A percentile compares a stretch with the other conserved stretches of the same genome.
phyloP scores from a whole-genome alignment of 2,329 filamentous ascomycete genomes.

The Neocatenulostroma microsporum region DNA sequence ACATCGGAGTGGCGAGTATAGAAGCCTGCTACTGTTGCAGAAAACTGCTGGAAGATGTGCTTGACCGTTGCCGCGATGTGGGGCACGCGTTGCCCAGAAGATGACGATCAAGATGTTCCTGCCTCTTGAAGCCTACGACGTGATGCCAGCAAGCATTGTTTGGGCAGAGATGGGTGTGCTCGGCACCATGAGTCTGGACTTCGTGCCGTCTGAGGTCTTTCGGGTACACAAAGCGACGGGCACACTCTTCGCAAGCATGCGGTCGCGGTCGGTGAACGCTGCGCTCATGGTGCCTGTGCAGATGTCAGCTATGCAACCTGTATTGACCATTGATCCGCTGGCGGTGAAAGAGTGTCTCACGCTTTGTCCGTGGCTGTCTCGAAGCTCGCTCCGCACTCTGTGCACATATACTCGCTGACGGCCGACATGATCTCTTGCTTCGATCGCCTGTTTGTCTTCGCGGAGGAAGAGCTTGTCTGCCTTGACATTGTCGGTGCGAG shows the following conservation, averaged over 20 bases:
- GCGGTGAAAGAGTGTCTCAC: background rate
- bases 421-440: background rate
- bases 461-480: background rate
- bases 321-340: too few relatives aligned
- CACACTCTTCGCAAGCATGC: background rate
- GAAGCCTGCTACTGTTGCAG: too few relatives aligned
- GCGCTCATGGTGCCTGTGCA: constrained; percentile 1
- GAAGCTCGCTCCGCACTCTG: background rate
- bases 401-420: background rate
- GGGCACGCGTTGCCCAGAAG: background rate
- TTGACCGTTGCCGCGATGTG: too few relatives aligned
- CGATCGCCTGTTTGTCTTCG: background rate
- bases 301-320: too few relatives aligned
- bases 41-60: too few relatives aligned
- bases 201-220: constrained; percentile 1
- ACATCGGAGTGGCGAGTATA: too few relatives aligned
- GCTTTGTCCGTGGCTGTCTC: background rate
- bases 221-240: background rate
- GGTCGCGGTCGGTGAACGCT: background rate
- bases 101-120: background rate
- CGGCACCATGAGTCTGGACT: background rate
- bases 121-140: constrained; percentile 1
- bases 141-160: background rate
- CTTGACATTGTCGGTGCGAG: too few relatives aligned
- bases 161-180: background rate